Base-by-base conservation (phyloP, 257 asterid species). In the Dorcoceras hygrometricum region DNA sequence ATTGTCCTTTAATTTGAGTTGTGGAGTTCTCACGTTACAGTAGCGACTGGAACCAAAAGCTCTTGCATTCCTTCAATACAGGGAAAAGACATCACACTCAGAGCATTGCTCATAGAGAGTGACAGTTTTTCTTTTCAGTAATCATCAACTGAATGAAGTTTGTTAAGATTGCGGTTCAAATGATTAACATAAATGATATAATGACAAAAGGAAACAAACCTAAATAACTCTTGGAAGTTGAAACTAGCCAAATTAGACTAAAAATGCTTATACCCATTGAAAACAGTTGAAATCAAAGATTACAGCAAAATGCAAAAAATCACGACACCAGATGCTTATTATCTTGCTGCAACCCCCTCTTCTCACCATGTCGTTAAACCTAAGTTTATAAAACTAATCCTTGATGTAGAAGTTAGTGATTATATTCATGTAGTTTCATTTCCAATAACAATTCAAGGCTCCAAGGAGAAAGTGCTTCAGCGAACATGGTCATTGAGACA, bases 21-120 rank as follows among this genome's bases (percentile, higher is more conserved):
- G 57, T 28, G 65, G 28, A 19, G 6, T 62, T 61, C 68, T 62
- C 63, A 31, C 18, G 39, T 7, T 20, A 50, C 16, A 32, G 55
- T 19, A 59, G 55, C 31, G 18, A 32, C 23, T 59, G 23, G 32
- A 61, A 50, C 25, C 43, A 50, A 19, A 58, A 28, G 6, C 29
- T 65, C 58, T 19, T 27, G 6, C 48, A 23, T n/a, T 26, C 26
- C 18, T 46, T 68, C 1, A 39, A 12, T 29, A 55, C 64, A 16
- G 19, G 36, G 54, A 23, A 10, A 22, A 23, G 31, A 60, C 10
- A 62, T 34, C 22, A 64, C 58, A 46, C 36, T 31, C 36, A 31
- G 36, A 26, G 23, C 19, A 64, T n/a, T 46, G n/a, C 32, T 27
- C 6, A 55, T 36, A 34, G 36, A 31, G 10, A 31, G 36, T 31